These are phyloP conservation scores for Eutrema heterophyllum DNA, from an alignment of 345 rosid species.

Conservation along the genomic window DNA sequence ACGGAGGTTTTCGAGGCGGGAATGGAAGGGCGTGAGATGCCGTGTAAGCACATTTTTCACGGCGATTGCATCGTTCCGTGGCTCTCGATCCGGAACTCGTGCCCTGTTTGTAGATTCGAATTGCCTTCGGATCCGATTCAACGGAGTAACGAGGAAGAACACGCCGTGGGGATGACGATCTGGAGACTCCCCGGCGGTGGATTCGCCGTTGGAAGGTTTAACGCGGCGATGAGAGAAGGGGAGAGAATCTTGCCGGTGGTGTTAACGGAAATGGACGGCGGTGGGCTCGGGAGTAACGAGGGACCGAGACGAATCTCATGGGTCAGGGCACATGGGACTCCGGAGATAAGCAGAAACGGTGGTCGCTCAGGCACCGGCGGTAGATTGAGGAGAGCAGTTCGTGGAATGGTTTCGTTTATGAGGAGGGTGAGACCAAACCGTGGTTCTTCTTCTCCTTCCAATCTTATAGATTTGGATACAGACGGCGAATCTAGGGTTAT, in stretches of 20 bases:
- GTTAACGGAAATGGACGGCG: conserved; percentile 69
- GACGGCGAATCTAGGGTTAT: conserved; percentile 27
- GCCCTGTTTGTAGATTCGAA: conserved; percentile 71
- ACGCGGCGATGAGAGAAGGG: conserved; percentile 38
- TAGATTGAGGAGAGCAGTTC: conserved; percentile 51
- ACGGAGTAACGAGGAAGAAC: conserved; percentile 2
- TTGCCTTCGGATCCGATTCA: conserved; percentile 41
- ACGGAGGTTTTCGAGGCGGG: conserved; percentile 63
- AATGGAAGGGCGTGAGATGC: conserved; percentile 61
- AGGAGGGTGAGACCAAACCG: conserved; percentile 45
- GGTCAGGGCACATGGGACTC: conserved; percentile 31
- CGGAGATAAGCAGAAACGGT: conserved; percentile 30
- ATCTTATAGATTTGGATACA: conserved; percentile 11
- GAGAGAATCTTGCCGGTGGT: conserved; percentile 51
- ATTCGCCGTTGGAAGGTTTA: conserved; percentile 73
- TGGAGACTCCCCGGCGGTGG: conserved; percentile 91
- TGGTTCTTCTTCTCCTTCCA: conserved; percentile 14
- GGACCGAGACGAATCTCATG: conserved; percentile 46
- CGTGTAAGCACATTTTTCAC: conserved; percentile 74
- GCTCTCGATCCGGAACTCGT: conserved; percentile 64
- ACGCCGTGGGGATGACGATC: conserved; percentile 56
- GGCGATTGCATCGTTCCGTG: conserved; percentile 69
- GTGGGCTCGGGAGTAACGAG: conserved; percentile 37
- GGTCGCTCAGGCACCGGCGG: conserved; percentile 30
- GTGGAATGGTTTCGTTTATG: conserved; percentile 52